Evolutionary conservation across 2,329 filamentous ascomycete genomes (phyloP), one percentile per base, ranked within the genome.

Genomic region (Lecanicillium sp.): DNA sequence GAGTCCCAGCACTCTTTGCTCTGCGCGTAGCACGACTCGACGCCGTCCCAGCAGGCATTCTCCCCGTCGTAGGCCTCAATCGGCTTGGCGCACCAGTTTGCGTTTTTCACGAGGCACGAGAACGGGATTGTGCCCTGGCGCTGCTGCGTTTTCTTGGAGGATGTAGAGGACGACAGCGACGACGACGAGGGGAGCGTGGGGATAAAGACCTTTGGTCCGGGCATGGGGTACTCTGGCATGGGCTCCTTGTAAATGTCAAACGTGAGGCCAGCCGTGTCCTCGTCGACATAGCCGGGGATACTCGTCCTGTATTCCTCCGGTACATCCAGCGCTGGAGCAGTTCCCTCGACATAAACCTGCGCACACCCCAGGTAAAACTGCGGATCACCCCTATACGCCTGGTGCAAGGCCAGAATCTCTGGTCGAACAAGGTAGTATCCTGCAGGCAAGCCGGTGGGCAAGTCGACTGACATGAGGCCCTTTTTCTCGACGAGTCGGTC

Each of bases 321-420:
- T 6, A 74, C 60, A 2, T 65, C 55, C 0, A 75, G 60, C 35
- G 64, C 70, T 1, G 58, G 54, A 33, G 69, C 69, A 20, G 53
- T 58, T 40, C 56, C 55, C 38, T 75, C 51, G 34, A 88, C 57
- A 52, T 75, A 83, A 45, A 87, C 65, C 58, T 88, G 83, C 2
- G 80, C 80, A 55, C 83, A 88, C 37, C 80, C 78, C 37, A 73
- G 64, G 55, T 83, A 88, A 60, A 84, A 84, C 56, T 88, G 82
- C n/a, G 83, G 77, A 41, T 81, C 70, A 8, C 61, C 63, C 20
- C 67, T 59, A 43, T 68, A 59, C 8, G 77, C 79, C 35, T 75
- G 63, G 49, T 87, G 83, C 28, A 88, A 69, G 2, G 82, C 77
- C 18, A 87, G 63, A 9, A 85, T 59, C 61, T 88, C 83, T 1